Conservation (phyloP, 148 eudicot genomes). For the Cornus suecica region DNA sequence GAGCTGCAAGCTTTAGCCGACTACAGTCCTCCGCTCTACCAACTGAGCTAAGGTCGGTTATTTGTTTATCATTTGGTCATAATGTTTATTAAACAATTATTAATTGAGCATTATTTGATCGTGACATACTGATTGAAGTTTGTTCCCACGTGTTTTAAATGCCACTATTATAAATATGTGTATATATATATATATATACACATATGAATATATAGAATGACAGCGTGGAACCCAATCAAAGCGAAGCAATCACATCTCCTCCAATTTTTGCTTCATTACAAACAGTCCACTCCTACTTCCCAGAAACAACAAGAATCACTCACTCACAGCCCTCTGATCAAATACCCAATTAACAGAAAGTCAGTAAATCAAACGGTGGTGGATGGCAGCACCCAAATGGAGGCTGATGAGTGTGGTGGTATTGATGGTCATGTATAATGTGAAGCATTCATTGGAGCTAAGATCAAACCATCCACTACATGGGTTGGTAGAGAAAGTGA, state of each 20-base stretch:
- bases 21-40: conserved; percentile 20
- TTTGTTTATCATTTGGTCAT: neutral
- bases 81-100: no score
- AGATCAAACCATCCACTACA: conserved; percentile 35
- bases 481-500: conserved; percentile 28
- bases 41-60: conserved; percentile 13
- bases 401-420: neutral
- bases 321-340: neutral
- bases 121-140: no score
- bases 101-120: no score
- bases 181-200: no score
- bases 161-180: no score
- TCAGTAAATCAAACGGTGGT: neutral
- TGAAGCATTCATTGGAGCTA: conserved; percentile 27
- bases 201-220: no score
- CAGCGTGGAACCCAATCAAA: neutral
- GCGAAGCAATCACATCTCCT: neutral
- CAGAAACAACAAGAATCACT: neutral
- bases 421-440: conserved; percentile 11
- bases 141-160: neutral
- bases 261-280: neutral
- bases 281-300: neutral
- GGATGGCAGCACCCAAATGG: neutral
- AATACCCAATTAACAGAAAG: no score
- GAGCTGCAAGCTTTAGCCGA: neutral